Evolutionary conservation across 1,284 basidiomycete genomes (phyloP).

Genomic region (Trichosporon ovoides): DNA sequence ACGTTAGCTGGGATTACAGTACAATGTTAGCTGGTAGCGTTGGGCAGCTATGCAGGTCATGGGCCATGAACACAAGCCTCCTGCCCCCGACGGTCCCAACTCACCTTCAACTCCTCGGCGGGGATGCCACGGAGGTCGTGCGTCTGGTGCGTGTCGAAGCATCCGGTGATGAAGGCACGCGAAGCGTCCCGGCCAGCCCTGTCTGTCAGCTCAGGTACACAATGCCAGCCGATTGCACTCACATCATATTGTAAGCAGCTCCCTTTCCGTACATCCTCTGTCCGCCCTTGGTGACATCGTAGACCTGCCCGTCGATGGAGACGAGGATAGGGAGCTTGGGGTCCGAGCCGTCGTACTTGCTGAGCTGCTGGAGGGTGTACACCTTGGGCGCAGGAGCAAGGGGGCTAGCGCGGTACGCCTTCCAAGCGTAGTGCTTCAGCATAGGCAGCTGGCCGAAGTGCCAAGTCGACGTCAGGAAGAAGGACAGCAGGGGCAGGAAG

Average conservation of each 20-base stretch:
- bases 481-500: constrained; percentile 39
- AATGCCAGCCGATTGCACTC: background rate
- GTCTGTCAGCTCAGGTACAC: background rate
- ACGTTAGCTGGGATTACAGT: too few species aligned
- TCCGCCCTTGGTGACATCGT: constrained; percentile 44
- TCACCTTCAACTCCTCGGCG: constrained; percentile 64
- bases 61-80: too few species aligned
- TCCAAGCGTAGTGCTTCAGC: background rate
- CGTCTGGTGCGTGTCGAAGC: constrained; percentile 78
- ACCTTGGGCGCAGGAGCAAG: constrained; percentile 9
- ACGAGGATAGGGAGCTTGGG: constrained; percentile 75
- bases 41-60: too few species aligned
- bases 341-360: constrained; percentile 68
- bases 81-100: too few species aligned
- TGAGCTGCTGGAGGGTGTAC: constrained; percentile 51
- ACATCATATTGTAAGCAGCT: constrained; percentile 50
- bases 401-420: constrained; percentile 4
- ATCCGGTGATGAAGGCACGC: constrained; percentile 84
- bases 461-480: constrained; percentile 37
- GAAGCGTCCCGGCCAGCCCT: constrained; percentile 80
- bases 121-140: constrained; percentile 79
- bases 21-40: too few species aligned
- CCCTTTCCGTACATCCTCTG: constrained; percentile 49
- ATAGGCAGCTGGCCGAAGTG: constrained; percentile 29
- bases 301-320: constrained; percentile 73